phyloP scores from a whole-genome alignment of 2,329 filamentous ascomycete genomes.

The Lachnum nothofagi region DNA sequence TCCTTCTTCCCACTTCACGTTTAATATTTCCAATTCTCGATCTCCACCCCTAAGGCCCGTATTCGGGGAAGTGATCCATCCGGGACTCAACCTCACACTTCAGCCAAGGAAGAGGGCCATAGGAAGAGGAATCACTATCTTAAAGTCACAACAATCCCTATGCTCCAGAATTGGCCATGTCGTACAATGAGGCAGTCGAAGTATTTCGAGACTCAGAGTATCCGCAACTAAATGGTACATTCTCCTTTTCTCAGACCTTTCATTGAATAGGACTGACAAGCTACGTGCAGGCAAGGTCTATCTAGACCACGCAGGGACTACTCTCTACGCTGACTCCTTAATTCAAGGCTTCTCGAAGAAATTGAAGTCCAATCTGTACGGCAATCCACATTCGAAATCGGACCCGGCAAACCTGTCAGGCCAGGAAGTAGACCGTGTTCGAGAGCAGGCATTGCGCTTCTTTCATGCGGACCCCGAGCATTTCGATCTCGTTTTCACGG shows the following conservation, averaged over 20 bases:
- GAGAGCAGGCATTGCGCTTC: slow-evolving; percentile 64
- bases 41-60: too few species aligned
- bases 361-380: slow-evolving; percentile 71
- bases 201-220: slow-evolving; percentile 54
- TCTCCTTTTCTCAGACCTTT: slow-evolving; percentile 8
- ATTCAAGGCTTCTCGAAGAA: slow-evolving; percentile 76
- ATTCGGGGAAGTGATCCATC: too few species aligned
- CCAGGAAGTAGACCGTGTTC: slow-evolving; percentile 66
- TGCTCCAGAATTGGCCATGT: too few species aligned
- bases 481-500: slow-evolving; percentile 84
- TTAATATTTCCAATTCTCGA: too few species aligned
- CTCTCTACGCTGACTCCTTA: slow-evolving; percentile 70
- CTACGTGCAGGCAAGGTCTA: slow-evolving; percentile 62
- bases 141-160: too few species aligned
- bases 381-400: slow-evolving; percentile 87
- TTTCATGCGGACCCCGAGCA: slow-evolving; percentile 74
- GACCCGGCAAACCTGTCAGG: slow-evolving; percentile 72
- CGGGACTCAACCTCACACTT: too few species aligned
- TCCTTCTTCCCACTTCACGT: too few species aligned
- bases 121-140: too few species aligned
- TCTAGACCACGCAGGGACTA: slow-evolving; percentile 87
- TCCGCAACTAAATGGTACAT: slow-evolving; percentile 63
- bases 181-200: slow-evolving; percentile 56
- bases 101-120: too few species aligned
- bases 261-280: slow-evolving; percentile 4